Percentiles rank a stretch among this genome's conserved stretches.
Conservation (phyloP, 805 yeast species). For the Myxozyma lipomycoides region DNA sequence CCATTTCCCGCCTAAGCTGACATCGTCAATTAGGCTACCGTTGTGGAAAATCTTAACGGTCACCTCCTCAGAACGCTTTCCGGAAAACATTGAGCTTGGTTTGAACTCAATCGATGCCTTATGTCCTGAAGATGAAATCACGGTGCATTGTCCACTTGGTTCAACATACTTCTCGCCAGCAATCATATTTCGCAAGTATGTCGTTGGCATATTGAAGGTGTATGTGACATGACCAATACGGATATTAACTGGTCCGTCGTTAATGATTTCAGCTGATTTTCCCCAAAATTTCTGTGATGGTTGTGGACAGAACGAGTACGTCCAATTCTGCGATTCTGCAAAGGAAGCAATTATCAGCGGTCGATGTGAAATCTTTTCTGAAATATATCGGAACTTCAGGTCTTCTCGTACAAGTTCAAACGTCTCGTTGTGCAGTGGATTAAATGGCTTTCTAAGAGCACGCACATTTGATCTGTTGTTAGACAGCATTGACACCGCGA, state of each 20-base stretch:
- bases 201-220: slow-evolving; percentile 78
- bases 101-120: slow-evolving; percentile 72
- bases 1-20: slow-evolving; percentile 67
- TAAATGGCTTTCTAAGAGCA: slow-evolving; percentile 83
- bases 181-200: slow-evolving; percentile 76
- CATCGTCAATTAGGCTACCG: slow-evolving; percentile 40
- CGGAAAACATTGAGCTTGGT: slow-evolving; percentile 78
- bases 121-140: slow-evolving; percentile 61
- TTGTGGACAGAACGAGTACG: slow-evolving; percentile 44
- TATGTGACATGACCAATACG: slow-evolving; percentile 47
- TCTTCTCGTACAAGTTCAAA: slow-evolving; percentile 86
- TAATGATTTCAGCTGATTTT: slow-evolving; percentile 77
- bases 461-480: slow-evolving; percentile 70
- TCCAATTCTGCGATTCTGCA: slow-evolving; percentile 72
- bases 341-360: slow-evolving; percentile 82
- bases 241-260: slow-evolving; percentile 64
- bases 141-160: slow-evolving; percentile 65
- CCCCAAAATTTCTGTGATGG: slow-evolving; percentile 95
- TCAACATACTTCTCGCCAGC: slow-evolving; percentile 95
- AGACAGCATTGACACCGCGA: slow-evolving; percentile 73
- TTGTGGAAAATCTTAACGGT: slow-evolving; percentile 42
- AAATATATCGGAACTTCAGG: slow-evolving; percentile 62
- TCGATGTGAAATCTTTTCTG: slow-evolving; percentile 84
- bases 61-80: slow-evolving; percentile 65
- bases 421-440: slow-evolving; percentile 91